Base-by-base conservation (phyloP, 2,329 filamentous ascomycete genomes). In the Sphaerulina populicola region DNA sequence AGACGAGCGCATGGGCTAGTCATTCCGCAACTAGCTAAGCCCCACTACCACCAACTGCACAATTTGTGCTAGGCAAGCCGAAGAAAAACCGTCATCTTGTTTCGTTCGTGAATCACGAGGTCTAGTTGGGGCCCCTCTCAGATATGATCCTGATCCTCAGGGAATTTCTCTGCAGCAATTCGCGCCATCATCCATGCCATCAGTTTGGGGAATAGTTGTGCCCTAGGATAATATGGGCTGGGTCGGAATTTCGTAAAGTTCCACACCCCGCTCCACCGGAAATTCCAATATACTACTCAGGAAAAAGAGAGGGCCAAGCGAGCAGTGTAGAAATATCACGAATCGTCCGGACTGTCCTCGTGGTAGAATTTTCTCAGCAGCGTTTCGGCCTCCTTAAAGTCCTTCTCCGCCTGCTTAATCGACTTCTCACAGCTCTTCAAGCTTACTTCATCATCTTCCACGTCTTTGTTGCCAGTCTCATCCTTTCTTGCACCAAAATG, bases 401-500 rank as follows among this genome's bases (percentile, higher is more conserved):
- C 89, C 54, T 74, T 69, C 74, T 90, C 89, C 55, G 88, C 85
- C 41, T 78, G 74, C 42, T 74, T 72, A 56, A 97, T 77, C 6
- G 83, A 87, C 40, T 81, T 79, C 59, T 75, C 75, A 64, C 94
- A 87, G 55, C 80, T 81, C 55, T 78, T 70, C 33, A 96, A 74
- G 62, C 84, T 88, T 44, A 81, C 72, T 2, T 81, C 73, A 53
- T 83, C 76, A 62, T 94, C 81, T 1, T 74, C 72, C 65, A 88
- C 82, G 51, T 81, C 76, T 37, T 75, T 72, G 5, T 75, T 77
- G 38, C 89, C 89, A 39, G 86, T 83, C 54, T 87, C 80, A 61
- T 91, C 89, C 71, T 90, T 88, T 63, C 79, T 77, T 64, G 86
- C 85, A 60, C 91, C 91, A 68, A 83, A 94, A 65, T 94, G 85